These are phyloP conservation scores for Geotrichum histeridarum DNA, from an alignment of 1,139 yeast genomes.

Conservation along the genomic window DNA sequence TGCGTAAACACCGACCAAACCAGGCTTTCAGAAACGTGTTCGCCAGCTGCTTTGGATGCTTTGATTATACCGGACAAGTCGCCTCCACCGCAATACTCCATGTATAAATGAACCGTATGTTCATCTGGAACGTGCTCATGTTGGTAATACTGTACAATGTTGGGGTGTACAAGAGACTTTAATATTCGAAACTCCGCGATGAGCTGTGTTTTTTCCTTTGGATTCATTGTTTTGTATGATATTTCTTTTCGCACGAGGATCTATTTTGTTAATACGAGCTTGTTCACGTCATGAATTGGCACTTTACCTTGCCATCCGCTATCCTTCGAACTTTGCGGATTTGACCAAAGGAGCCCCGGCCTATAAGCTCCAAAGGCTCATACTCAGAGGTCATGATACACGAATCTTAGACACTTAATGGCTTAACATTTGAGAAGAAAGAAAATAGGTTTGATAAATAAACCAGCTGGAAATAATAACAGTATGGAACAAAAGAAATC, in stretches of 20 bases:
- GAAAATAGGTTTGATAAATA: neutral
- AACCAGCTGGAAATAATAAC: neutral
- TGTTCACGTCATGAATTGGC: slow-evolving; percentile 8
- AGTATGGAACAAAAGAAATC: neutral
- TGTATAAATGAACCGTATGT: slow-evolving; percentile 76
- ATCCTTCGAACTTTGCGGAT: slow-evolving; percentile 68
- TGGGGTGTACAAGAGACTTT: slow-evolving; percentile 76
- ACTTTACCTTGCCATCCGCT: slow-evolving; percentile 36
- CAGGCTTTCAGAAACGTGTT: slow-evolving; percentile 75
- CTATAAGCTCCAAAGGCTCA: slow-evolving; percentile 80
- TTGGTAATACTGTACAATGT: slow-evolving; percentile 79
- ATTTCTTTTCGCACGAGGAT: slow-evolving; percentile 84
- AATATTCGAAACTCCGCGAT: slow-evolving; percentile 86
- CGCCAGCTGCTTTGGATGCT: slow-evolving; percentile 54
- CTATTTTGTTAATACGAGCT: slow-evolving; percentile 20
- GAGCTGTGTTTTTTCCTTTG: slow-evolving; percentile 79
- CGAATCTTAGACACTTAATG: neutral
- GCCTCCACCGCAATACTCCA: slow-evolving; percentile 97
- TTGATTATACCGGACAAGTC: slow-evolving; percentile 75
- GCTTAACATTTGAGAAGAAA: too few species aligned
- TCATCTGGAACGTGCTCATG: slow-evolving; percentile 74
- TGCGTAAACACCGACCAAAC: slow-evolving; percentile 91
- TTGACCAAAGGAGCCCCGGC: slow-evolving; percentile 92
- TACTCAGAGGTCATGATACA: slow-evolving; percentile 40
- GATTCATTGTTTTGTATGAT: slow-evolving; percentile 82